phyloP scores from a whole-genome alignment of 75 land plant genomes.

The Larix kaempferi region DNA sequence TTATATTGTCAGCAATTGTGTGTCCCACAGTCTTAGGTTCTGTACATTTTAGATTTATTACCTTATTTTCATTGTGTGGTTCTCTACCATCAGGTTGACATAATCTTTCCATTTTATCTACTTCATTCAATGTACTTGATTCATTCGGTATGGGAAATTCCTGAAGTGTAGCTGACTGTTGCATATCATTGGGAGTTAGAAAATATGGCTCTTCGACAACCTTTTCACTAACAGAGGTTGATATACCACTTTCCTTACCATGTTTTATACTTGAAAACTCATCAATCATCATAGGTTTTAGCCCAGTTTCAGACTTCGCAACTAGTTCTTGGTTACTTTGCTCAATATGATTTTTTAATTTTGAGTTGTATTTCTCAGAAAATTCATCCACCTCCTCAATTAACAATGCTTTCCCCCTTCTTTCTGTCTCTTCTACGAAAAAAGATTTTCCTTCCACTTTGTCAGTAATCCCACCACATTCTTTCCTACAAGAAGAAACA shows the following conservation, averaged over 20 bases:
- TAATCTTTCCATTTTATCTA: slow-evolving; percentile 5
- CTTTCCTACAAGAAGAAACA: neutral
- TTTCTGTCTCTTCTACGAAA: slow-evolving; percentile 10
- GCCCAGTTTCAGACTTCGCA: neutral
- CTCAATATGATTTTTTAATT: neutral
- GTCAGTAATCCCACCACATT: slow-evolving; percentile 4
- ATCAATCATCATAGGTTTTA: neutral
- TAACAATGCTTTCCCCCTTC: slow-evolving; percentile 6
- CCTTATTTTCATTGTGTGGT: neutral
- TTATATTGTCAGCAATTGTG: neutral
- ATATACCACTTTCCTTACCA: neutral
- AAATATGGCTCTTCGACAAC: neutral
- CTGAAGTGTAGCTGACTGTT: neutral
- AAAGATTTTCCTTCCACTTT: slow-evolving; percentile 11
- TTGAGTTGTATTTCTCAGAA: neutral
- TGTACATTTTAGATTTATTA: neutral
- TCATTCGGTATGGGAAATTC: neutral
- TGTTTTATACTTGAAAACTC: neutral
- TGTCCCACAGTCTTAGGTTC: neutral
- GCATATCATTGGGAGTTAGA: neutral
- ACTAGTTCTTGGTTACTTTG: neutral
- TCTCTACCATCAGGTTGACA: slow-evolving; percentile 1
- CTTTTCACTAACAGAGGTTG: neutral
- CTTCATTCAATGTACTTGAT: neutral
- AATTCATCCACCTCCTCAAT: neutral